A percentile compares a stretch with the other conserved stretches of the same genome.
These are phyloP conservation scores for Helminthosporium solani DNA, from an alignment of 2,329 filamentous ascomycete genomes.

Conservation along the genomic window DNA sequence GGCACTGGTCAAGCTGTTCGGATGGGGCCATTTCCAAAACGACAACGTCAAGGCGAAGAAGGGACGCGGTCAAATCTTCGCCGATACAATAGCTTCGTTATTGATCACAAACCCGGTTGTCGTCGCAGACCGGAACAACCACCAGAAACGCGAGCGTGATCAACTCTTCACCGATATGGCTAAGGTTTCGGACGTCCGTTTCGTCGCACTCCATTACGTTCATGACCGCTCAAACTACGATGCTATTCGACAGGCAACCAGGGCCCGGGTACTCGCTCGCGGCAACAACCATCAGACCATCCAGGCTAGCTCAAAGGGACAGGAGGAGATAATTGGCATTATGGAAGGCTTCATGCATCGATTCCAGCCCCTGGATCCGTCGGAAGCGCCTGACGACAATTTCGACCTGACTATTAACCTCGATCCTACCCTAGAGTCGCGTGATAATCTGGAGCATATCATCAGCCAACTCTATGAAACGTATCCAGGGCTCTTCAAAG, in stretches of 20 bases:
- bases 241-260: slow-evolving; percentile 72
- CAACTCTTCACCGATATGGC: slow-evolving; percentile 82
- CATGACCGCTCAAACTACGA: slow-evolving; percentile 70
- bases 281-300: slow-evolving; percentile 99
- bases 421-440: slow-evolving; percentile 73
- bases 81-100: slow-evolving; percentile 64
- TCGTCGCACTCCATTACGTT: slow-evolving; percentile 86
- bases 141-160: slow-evolving; percentile 80
- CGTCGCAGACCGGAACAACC: slow-evolving; percentile 92
- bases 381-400: slow-evolving; percentile 68
- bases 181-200: slow-evolving; percentile 62
- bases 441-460: slow-evolving; percentile 80
- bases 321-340: slow-evolving; percentile 75
- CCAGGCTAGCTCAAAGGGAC: slow-evolving; percentile 72
- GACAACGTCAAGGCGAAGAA: slow-evolving; percentile 85
- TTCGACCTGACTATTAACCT: slow-evolving; percentile 88
- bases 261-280: slow-evolving; percentile 74
- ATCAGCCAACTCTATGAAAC: slow-evolving; percentile 69
- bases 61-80: slow-evolving; percentile 75
- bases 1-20: slow-evolving; percentile 78
- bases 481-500: slow-evolving; percentile 73
- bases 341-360: slow-evolving; percentile 92
- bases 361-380: slow-evolving; percentile 74
- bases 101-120: slow-evolving; percentile 70
- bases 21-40: slow-evolving; percentile 93